Evolutionary conservation across 306 rosid species (phyloP).

Genomic region (Senna siamea): DNA sequence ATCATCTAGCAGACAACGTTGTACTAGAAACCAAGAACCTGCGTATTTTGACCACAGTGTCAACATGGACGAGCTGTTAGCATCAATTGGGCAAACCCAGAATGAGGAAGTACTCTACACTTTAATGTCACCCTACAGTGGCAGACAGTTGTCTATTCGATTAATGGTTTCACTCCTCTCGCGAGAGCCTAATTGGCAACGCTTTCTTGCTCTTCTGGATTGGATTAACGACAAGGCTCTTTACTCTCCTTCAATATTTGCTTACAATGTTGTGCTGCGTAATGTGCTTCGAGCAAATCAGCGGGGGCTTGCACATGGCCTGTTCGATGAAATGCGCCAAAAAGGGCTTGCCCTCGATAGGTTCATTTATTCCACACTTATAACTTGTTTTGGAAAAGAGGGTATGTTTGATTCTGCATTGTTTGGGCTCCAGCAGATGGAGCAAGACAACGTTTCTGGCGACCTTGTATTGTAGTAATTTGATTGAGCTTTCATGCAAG

Average conservation of each 20-base stretch:
- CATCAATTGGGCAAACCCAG: slow-evolving; percentile 58
- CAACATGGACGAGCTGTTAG: slow-evolving; percentile 73
- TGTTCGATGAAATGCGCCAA: slow-evolving; percentile 94
- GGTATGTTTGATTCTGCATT: slow-evolving; percentile 88
- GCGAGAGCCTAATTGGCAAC: slow-evolving; percentile 87
- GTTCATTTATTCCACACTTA: slow-evolving; percentile 87
- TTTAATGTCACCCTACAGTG: slow-evolving; percentile 62
- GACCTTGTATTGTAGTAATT: slow-evolving; percentile 82
- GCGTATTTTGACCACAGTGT: slow-evolving; percentile 64
- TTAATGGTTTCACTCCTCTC: slow-evolving; percentile 85
- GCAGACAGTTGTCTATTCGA: slow-evolving; percentile 69
- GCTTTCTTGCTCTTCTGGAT: slow-evolving; percentile 83
- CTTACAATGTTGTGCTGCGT: slow-evolving; percentile 82
- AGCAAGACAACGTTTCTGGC: slow-evolving; percentile 77
- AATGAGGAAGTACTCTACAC: slow-evolving; percentile 65
- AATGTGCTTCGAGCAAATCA: slow-evolving; percentile 86
- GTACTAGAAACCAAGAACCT: slow-evolving; percentile 41
- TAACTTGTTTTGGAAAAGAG: slow-evolving; percentile 76
- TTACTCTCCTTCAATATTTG: slow-evolving; percentile 75
- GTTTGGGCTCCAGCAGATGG: slow-evolving; percentile 92
- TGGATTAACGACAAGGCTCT: slow-evolving; percentile 86
- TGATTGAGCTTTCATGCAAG: slow-evolving; percentile 88
- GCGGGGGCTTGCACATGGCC: slow-evolving; percentile 82
- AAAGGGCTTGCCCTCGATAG: slow-evolving; percentile 83
- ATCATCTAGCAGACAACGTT: slow-evolving; percentile 16